These are phyloP conservation scores for Populus euphratica DNA, from an alignment of 345 rosid genomes.

Conservation along the genomic window DNA sequence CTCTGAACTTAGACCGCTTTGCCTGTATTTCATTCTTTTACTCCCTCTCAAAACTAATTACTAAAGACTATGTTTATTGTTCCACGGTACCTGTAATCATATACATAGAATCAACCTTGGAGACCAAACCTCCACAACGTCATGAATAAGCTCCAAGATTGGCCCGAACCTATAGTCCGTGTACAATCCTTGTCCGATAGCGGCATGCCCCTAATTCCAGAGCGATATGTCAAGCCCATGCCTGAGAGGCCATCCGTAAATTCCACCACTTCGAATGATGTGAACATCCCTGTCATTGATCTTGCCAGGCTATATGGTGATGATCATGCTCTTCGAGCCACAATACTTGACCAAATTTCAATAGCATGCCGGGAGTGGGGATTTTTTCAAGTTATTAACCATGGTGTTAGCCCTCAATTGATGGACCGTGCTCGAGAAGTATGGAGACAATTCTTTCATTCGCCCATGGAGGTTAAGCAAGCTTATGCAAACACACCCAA, in stretches of 20 bases:
- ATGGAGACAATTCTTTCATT: constrained; percentile 80
- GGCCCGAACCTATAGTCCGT: constrained; percentile 96
- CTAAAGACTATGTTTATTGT: neutral
- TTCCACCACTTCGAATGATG: neutral
- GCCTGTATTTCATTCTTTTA: neutral
- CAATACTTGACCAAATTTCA: constrained; percentile 31
- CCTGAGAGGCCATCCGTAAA: constrained; percentile 49
- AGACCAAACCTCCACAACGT: neutral
- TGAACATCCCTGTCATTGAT: constrained; percentile 76
- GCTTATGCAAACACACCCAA: constrained; percentile 62
- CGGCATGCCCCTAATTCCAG: constrained; percentile 47
- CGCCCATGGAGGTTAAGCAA: constrained; percentile 64
- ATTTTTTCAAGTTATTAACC: constrained; percentile 82
- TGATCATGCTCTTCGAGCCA: constrained; percentile 14
- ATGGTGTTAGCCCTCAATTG: constrained; percentile 58
- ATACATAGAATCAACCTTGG: constrained; percentile 9
- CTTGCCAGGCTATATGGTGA: constrained; percentile 40
- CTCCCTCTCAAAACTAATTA: neutral
- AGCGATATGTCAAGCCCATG: constrained; percentile 65
- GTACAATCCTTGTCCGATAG: constrained; percentile 81
- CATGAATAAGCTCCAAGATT: constrained; percentile 52
- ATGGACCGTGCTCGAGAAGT: constrained; percentile 59
- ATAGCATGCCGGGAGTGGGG: constrained; percentile 85
- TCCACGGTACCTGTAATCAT: neutral
- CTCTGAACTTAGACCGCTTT: neutral